These are phyloP conservation scores for Colletotrichum shisoi DNA, from an alignment of 2,329 filamentous ascomycete genomes.

Conservation along the genomic window DNA sequence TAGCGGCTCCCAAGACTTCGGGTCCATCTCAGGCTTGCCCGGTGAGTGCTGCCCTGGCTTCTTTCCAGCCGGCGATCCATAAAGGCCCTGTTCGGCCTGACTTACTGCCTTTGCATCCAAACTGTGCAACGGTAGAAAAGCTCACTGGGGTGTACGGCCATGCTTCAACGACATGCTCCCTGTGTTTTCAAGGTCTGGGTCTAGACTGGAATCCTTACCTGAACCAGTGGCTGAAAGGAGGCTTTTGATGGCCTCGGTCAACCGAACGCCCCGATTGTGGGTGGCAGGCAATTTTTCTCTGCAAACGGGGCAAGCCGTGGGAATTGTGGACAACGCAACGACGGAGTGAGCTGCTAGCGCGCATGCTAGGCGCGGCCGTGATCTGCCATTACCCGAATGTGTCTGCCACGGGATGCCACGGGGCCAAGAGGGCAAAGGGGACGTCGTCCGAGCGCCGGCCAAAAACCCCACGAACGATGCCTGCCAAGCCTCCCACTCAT, in stretches of 20 bases:
- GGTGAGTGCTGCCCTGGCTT: conserved; percentile 14
- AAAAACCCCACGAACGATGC: neutral
- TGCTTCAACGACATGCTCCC: neutral
- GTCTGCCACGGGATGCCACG: conserved; percentile 24
- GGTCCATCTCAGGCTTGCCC: conserved; percentile 27
- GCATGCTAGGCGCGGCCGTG: conserved; percentile 7
- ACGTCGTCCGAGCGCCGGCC: conserved; percentile 21
- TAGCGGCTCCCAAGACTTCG: conserved; percentile 3
- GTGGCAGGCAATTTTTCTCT: neutral
- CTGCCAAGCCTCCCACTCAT: conserved; percentile 17
- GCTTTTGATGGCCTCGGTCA: conserved; percentile 21
- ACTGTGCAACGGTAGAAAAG: neutral
- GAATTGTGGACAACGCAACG: conserved; percentile 3
- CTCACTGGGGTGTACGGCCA: neutral
- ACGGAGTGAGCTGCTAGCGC: conserved; percentile 19
- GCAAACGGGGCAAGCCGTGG: conserved; percentile 13
- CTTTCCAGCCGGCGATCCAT: neutral
- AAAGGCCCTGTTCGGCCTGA: neutral
- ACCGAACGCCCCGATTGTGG: conserved; percentile 8
- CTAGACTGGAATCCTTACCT: conserved; percentile 14
- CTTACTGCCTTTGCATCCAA: neutral
- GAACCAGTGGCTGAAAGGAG: conserved; percentile 32
- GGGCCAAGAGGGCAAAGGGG: neutral
- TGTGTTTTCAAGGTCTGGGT: conserved; percentile 4
- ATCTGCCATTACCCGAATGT: conserved; percentile 22